Evolutionary conservation across 306 rosid genomes (phyloP).

Genomic region (Potentilla sterilis): DNA sequence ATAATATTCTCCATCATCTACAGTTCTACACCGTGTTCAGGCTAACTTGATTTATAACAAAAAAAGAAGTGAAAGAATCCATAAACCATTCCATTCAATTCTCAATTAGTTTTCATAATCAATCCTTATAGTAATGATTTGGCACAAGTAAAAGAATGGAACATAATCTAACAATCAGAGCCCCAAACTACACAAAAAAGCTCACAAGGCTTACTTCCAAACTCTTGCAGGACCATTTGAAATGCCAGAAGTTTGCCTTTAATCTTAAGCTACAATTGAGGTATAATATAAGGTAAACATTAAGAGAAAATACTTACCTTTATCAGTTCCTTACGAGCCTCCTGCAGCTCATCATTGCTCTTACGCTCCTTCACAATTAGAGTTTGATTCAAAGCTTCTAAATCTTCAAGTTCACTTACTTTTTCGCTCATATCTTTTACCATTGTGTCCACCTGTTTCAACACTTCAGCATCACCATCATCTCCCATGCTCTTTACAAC

Average conservation of each 20-base stretch:
- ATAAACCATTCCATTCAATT: neutral
- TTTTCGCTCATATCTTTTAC: slow-evolving; percentile 71
- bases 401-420: slow-evolving; percentile 61
- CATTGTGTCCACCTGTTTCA: slow-evolving; percentile 61
- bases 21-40: neutral
- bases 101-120: neutral
- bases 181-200: neutral
- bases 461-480: slow-evolving; percentile 77
- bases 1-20: neutral
- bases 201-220: neutral
- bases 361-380: slow-evolving; percentile 75
- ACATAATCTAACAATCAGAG: neutral
- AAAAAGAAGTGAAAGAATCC: neutral
- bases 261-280: neutral
- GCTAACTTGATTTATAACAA: neutral
- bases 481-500: slow-evolving; percentile 78
- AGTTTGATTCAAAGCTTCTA: slow-evolving; percentile 71
- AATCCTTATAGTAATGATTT: neutral
- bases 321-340: slow-evolving; percentile 82
- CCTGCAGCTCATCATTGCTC: slow-evolving; percentile 94
- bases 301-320: slow-evolving; percentile 45
- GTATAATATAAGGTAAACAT: neutral
- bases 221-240: slow-evolving; percentile 14
- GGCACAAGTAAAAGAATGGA: neutral
- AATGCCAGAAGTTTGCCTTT: slow-evolving; percentile 22